phyloP scores from a whole-genome alignment of 2,329 filamentous ascomycete genomes.

The Phyllachora maydis region DNA sequence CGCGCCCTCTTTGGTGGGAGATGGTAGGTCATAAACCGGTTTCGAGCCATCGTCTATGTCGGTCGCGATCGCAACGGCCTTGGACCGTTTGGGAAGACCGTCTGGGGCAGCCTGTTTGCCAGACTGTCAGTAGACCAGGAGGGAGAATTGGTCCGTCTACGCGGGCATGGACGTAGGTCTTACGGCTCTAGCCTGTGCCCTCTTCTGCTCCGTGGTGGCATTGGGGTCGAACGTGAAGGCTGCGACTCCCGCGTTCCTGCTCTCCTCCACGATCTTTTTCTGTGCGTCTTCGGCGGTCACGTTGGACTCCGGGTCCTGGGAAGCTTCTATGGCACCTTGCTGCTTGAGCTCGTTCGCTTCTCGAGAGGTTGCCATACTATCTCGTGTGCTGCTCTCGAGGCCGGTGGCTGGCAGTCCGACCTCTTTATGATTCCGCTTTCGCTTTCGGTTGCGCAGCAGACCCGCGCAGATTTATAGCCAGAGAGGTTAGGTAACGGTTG shows the following conservation, averaged over 20 bases:
- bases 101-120: slow-evolving; percentile 34
- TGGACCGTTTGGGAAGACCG: slow-evolving; percentile 40
- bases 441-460: too few species aligned
- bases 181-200: slow-evolving; percentile 57
- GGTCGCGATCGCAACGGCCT: slow-evolving; percentile 52
- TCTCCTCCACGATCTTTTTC: slow-evolving; percentile 54
- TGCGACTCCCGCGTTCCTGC: slow-evolving; percentile 54
- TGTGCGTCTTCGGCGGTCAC: slow-evolving; percentile 54
- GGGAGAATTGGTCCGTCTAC: not conserved
- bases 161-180: slow-evolving; percentile 13
- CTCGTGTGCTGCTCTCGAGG: slow-evolving; percentile 3
- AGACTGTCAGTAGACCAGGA: slow-evolving; percentile 2
- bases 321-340: slow-evolving; percentile 60
- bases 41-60: slow-evolving; percentile 56
- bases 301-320: slow-evolving; percentile 45
- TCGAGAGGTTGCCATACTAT: slow-evolving; percentile 11
- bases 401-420: too few species aligned
- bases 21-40: slow-evolving; percentile 57
- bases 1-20: slow-evolving; percentile 50
- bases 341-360: slow-evolving; percentile 48
- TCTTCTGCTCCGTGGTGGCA: slow-evolving; percentile 68
- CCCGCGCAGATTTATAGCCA: too few species aligned
- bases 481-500: too few species aligned
- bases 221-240: slow-evolving; percentile 79
- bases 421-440: too few species aligned